These are phyloP conservation scores for Fonsecaea erecta DNA, from an alignment of 2,329 filamentous ascomycete species.

Conservation along the genomic window DNA sequence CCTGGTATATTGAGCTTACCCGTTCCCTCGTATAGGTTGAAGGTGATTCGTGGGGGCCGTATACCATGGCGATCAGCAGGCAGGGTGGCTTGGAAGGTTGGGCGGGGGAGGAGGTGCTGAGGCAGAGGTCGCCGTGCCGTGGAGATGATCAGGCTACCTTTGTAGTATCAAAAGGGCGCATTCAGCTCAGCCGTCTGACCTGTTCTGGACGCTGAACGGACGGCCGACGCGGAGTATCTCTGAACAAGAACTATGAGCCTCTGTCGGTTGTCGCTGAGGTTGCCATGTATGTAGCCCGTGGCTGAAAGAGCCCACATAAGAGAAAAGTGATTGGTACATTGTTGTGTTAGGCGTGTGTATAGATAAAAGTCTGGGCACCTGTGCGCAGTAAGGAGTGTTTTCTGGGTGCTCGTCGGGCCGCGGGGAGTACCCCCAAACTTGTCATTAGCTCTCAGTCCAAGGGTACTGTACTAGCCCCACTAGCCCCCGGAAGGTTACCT, in stretches of 20 bases:
- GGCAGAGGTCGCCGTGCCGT: background rate
- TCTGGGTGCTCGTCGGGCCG: too few relatives aligned
- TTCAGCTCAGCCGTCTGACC: background rate
- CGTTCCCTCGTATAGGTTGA: background rate
- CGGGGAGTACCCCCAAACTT: too few relatives aligned
- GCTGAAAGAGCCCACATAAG: too few relatives aligned
- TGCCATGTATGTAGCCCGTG: background rate
- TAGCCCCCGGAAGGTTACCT: too few relatives aligned
- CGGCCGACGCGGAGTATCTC: background rate
- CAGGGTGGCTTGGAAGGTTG: background rate
- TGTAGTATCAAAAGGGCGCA: background rate
- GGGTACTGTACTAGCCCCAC: too few relatives aligned
- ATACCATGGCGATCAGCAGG: background rate
- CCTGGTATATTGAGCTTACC: background rate
- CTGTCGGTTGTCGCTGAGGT: background rate
- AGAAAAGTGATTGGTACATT: too few relatives aligned
- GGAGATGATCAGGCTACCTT: background rate
- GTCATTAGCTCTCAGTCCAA: too few relatives aligned
- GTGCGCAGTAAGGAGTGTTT: too few relatives aligned
- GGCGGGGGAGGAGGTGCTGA: too few relatives aligned
- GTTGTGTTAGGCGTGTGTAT: too few relatives aligned
- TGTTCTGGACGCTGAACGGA: background rate
- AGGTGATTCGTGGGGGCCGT: background rate
- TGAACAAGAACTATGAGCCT: background rate
- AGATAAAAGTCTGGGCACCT: too few relatives aligned